These are phyloP conservation scores for Decorospora gaudefroyi DNA, from an alignment of 2,329 filamentous ascomycete genomes.

Conservation along the genomic window DNA sequence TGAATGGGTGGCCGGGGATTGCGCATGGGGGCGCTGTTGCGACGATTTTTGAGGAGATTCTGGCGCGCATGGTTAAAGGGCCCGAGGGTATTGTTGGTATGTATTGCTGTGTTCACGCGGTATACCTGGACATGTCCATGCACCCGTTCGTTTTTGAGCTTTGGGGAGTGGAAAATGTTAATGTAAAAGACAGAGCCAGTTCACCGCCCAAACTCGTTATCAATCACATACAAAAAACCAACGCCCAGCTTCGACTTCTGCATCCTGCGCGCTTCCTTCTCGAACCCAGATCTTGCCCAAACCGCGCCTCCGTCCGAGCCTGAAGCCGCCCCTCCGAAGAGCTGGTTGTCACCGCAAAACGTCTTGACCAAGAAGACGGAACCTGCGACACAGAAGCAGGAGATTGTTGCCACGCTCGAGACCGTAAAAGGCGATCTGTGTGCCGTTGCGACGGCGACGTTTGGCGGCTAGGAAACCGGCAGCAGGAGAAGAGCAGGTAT, in stretches of 20 bases:
- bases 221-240: slow-evolving; percentile 65
- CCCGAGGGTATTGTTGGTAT: slow-evolving; percentile 43
- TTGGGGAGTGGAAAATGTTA: no score
- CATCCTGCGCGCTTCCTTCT: slow-evolving; percentile 58
- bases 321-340: slow-evolving; percentile 34
- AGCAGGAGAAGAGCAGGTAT: no score
- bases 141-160: no score
- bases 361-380: slow-evolving; percentile 53
- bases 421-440: slow-evolving; percentile 60
- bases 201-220: slow-evolving; percentile 46
- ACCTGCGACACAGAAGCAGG: slow-evolving; percentile 33
- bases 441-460: no score
- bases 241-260: slow-evolving; percentile 66
- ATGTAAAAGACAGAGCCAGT: slow-evolving; percentile 27
- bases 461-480: no score
- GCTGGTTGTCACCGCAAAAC: slow-evolving; percentile 41
- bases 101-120: slow-evolving; percentile 2
- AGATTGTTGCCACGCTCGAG: slow-evolving; percentile 61
- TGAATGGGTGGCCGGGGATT: slow-evolving; percentile 71
- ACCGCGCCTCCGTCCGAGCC: slow-evolving; percentile 31
- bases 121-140: not conserved
- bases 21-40: slow-evolving; percentile 73
- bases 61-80: slow-evolving; percentile 67
- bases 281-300: slow-evolving; percentile 32
- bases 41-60: slow-evolving; percentile 69